These are phyloP conservation scores for Neofusicoccum kwambonambiense DNA, from an alignment of 2,329 filamentous ascomycete species.

Conservation along the genomic window DNA sequence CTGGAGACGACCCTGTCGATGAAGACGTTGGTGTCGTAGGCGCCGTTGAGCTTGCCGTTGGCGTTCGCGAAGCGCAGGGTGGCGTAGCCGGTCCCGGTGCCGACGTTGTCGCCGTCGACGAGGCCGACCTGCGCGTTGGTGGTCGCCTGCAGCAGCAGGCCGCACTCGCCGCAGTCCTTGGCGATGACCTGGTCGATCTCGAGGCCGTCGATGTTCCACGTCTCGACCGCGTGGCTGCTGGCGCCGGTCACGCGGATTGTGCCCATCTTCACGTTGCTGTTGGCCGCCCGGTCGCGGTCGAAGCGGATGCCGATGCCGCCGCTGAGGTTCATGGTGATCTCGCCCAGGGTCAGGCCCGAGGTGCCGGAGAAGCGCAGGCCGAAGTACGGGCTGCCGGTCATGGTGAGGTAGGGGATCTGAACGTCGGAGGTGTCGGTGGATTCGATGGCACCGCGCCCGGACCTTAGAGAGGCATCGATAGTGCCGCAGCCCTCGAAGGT, in stretches of 20 bases:
- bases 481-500: slow-evolving; percentile 61
- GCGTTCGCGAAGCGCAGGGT: slow-evolving; percentile 59
- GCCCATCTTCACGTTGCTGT: slow-evolving; percentile 56
- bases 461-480: slow-evolving; percentile 46
- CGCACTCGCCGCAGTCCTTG: slow-evolving; percentile 55
- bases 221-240: slow-evolving; percentile 58
- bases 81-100: slow-evolving; percentile 53
- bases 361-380: slow-evolving; percentile 57
- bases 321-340: slow-evolving; percentile 56
- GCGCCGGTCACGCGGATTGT: slow-evolving; percentile 53
- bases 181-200: slow-evolving; percentile 54
- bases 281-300: slow-evolving; percentile 54
- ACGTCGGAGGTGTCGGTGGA: slow-evolving; percentile 49
- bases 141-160: slow-evolving; percentile 55
- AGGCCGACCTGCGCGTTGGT: slow-evolving; percentile 54
- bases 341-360: slow-evolving; percentile 48
- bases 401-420: slow-evolving; percentile 55
- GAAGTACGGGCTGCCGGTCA: slow-evolving; percentile 60
- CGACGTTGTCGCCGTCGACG: slow-evolving; percentile 58
- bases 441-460: slow-evolving; percentile 56
- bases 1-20: slow-evolving; percentile 56
- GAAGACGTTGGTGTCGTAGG: slow-evolving; percentile 54
- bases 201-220: slow-evolving; percentile 59
- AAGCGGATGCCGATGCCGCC: slow-evolving; percentile 58
- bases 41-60: slow-evolving; percentile 52